Evolutionary conservation across 257 asterid species (phyloP), one percentile per base, ranked within the genome.

Genomic region (Nyctanthes arbortristis): DNA sequence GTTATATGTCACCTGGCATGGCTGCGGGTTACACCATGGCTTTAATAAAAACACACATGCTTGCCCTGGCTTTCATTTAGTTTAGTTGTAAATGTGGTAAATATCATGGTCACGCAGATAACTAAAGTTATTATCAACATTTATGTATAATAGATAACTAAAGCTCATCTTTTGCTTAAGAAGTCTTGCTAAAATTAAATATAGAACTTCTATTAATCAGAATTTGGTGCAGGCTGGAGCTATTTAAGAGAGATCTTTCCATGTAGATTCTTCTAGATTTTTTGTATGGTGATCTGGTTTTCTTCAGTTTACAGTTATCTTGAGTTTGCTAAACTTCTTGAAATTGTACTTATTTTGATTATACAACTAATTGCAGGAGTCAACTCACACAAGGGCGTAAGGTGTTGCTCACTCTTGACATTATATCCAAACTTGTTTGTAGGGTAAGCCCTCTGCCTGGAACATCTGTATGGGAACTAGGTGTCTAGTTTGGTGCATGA

Each of bases 361-460:
- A 39, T 77, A 45, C 71, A 37, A 63, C 66, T 81, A 43, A 58
- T 68, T 79, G 61, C 72, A 93, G 99, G 99, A 81, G 84, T 75
- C 96, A 93, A 77, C 87, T 93, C 77, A 89, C 96, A 4, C 99
- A 87, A 78, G 99, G 99, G 49, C 90, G 95, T 55, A 93, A 87
- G 89, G 96, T 93, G 88, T 82, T 93, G 84, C 84, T 77, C 74
- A 87, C 93, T 63, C 63, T 93, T 28, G 99, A 93, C 84, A 91
- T 89, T 92, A 84, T 93, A 70, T 79, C 86, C 37, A 89, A 91
- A 73, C 97, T 93, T 70, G 91, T 87, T 64, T 71, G 69, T 52
- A 81, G 90, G 88, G 99, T 93, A 83, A 84, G 79, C 73, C 76
- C 58, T 71, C 75, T 54, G 20, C 72, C 54, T 36, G 52, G 29